These are phyloP conservation scores for Scleroderma bovista DNA, from an alignment of 768 basidiomycete species.

Conservation along the genomic window DNA sequence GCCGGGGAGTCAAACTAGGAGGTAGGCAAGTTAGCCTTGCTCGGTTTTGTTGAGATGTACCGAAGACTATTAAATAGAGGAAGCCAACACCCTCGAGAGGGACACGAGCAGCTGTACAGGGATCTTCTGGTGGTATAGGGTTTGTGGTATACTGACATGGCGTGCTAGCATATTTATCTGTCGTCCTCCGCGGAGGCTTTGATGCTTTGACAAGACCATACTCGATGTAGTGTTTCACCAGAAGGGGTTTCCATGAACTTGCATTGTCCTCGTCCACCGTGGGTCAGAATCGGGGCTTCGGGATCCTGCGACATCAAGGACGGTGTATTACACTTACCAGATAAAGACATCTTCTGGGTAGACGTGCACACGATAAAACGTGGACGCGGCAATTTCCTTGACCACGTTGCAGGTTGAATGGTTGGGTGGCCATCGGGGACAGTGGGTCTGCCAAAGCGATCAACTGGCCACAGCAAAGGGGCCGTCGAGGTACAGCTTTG, in stretches of 20 bases:
- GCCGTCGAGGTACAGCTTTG: not conserved
- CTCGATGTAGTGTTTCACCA: not conserved
- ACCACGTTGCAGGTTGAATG: conserved; percentile 1
- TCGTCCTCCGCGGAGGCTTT: conserved; percentile 1
- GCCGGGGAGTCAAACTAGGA: not conserved
- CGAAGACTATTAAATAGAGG: conserved; percentile 3
- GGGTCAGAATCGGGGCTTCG: conserved; percentile 11
- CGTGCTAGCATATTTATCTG: conserved; percentile 20
- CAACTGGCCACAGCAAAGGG: not conserved
- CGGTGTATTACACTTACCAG: not conserved
- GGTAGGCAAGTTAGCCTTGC: not conserved
- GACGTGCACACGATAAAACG: not conserved
- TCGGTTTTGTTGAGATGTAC: too few relatives aligned
- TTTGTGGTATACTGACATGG: not conserved
- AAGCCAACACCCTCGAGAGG: not conserved
- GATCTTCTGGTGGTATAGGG: not conserved
- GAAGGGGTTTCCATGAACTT: conserved; percentile 6
- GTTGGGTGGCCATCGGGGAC: not conserved
- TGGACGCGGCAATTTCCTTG: conserved; percentile 1
- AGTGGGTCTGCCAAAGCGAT: not conserved
- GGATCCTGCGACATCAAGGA: conserved; percentile 9
- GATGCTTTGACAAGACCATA: not conserved
- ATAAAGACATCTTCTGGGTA: conserved; percentile 5
- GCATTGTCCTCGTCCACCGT: conserved; percentile 19
- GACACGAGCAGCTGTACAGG: not conserved